Conservation (phyloP, 371 early-diverging fungal species). For the Lichtheimia ornata region DNA sequence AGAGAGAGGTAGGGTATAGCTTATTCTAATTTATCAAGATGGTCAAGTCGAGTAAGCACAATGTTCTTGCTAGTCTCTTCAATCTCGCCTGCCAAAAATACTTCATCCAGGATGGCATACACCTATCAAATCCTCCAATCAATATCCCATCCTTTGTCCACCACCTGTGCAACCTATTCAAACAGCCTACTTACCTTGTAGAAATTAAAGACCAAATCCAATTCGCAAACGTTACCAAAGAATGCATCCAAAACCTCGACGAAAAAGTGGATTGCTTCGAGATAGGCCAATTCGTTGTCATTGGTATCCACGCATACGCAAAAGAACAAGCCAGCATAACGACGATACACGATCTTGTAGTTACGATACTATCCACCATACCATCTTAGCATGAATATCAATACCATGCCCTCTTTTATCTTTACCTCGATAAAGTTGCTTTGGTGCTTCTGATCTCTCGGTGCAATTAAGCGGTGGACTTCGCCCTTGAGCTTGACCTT, state of each 20-base stretch:
- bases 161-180: neutral
- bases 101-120: slow-evolving; percentile 96
- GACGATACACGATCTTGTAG: slow-evolving; percentile 94
- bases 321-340: slow-evolving; percentile 97
- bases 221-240: slow-evolving; percentile 97
- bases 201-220: slow-evolving; percentile 97
- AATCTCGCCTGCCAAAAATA: slow-evolving; percentile 96
- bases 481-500: slow-evolving; percentile 92
- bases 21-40: slow-evolving; percentile 79
- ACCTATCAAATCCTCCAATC: slow-evolving; percentile 57
- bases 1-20: slow-evolving; percentile 14
- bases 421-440: slow-evolving; percentile 94
- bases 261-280: slow-evolving; percentile 97
- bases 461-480: slow-evolving; percentile 92
- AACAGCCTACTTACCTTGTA: slow-evolving; percentile 75
- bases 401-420: neutral
- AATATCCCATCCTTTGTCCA: neutral
- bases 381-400: neutral
- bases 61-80: slow-evolving; percentile 91
- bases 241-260: slow-evolving; percentile 97
- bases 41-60: slow-evolving; percentile 72
- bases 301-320: slow-evolving; percentile 96
- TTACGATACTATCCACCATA: slow-evolving; percentile 72
- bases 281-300: slow-evolving; percentile 92
- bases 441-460: slow-evolving; percentile 95